Conservation (phyloP, 768 basidiomycete species). For the Lactarius pseudohatsudake region DNA sequence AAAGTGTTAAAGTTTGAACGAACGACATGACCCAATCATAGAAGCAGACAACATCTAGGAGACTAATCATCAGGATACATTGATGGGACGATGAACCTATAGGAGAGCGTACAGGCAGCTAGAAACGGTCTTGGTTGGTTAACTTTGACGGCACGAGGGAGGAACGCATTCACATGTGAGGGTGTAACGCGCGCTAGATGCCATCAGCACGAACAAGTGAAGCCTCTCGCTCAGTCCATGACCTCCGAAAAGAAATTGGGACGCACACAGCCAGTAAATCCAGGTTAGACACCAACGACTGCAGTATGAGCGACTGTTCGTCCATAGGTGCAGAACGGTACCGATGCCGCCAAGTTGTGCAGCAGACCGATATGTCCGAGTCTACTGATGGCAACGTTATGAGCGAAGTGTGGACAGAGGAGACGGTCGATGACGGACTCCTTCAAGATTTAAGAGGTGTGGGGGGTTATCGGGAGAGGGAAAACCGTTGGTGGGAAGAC, state of each 20-base stretch:
- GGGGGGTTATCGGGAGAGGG: not conserved
- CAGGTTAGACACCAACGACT: not conserved
- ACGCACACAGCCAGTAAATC: not conserved
- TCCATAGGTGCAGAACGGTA: not conserved
- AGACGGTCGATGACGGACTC: not conserved
- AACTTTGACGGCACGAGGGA: not conserved
- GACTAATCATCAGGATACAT: not conserved
- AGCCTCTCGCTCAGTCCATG: not conserved
- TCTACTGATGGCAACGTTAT: not conserved
- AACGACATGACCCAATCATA: constrained; percentile 30
- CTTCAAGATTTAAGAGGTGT: not conserved
- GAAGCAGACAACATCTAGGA: constrained; percentile 23
- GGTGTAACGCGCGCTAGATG: constrained; percentile 23
- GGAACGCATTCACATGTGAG: constrained; percentile 5
- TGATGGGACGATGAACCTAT: not conserved
- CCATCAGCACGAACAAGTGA: not conserved
- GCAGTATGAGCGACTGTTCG: not conserved
- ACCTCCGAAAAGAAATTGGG: not conserved
- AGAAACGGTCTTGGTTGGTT: not conserved
- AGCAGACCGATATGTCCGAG: not conserved
- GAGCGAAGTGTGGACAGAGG: not conserved
- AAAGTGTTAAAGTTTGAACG: constrained; percentile 3
- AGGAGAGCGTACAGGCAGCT: constrained; percentile 18
- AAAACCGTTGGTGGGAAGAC: not conserved
- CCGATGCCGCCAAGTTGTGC: not conserved